Evolutionary conservation across 495 filamentous ascomycete genomes (phyloP).

Genomic region (Aspergillus asperescens): DNA sequence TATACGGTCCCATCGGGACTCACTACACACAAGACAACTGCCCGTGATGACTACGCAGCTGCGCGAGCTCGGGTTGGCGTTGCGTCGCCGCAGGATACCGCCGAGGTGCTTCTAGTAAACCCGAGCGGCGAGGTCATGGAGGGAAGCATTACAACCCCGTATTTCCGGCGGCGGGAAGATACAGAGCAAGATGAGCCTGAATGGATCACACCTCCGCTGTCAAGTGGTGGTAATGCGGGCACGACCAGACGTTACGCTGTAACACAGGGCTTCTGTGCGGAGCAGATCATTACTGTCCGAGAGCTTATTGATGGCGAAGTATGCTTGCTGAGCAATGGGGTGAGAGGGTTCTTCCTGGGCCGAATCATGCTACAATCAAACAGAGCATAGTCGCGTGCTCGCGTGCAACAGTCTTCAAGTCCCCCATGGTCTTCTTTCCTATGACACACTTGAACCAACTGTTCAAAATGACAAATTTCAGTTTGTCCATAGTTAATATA

Average conservation of each 20-base stretch:
- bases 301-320: slow-evolving; percentile 66
- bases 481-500: no score
- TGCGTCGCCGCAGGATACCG: slow-evolving; percentile 39
- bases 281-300: slow-evolving; percentile 49
- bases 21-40: slow-evolving; percentile 73
- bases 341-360: slow-evolving; percentile 65
- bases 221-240: slow-evolving; percentile 72
- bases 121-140: slow-evolving; percentile 70
- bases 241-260: slow-evolving; percentile 79
- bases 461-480: no score
- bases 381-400: background rate
- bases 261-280: slow-evolving; percentile 56
- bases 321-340: slow-evolving; percentile 81
- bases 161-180: slow-evolving; percentile 55
- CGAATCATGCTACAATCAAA: slow-evolving; percentile 20
- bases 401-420: no score
- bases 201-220: slow-evolving; percentile 42
- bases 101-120: slow-evolving; percentile 74
- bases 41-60: slow-evolving; percentile 58
- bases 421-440: no score
- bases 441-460: no score
- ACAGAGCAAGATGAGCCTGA: background rate
- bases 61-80: slow-evolving; percentile 57
- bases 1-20: slow-evolving; percentile 52
- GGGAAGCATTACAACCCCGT: slow-evolving; percentile 73